Percentiles rank a stretch among this genome's conserved stretches.
These are phyloP conservation scores for Leccinum glutinopallens DNA, from an alignment of 1,284 basidiomycete genomes.

Conservation along the genomic window DNA sequence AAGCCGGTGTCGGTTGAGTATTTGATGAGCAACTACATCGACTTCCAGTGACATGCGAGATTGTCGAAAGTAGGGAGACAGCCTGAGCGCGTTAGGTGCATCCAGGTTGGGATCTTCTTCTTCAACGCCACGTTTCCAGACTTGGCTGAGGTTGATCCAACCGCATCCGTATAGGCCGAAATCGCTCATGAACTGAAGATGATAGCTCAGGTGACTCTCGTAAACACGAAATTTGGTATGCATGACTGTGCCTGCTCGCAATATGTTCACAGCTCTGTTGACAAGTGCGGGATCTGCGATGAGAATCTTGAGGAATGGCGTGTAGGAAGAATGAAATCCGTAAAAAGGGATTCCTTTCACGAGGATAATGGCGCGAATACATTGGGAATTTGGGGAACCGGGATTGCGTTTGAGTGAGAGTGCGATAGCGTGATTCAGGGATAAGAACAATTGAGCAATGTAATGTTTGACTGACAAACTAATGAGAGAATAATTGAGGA, in stretches of 20 bases:
- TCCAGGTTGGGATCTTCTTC: conserved; percentile 21
- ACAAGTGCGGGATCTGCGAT: conserved; percentile 73
- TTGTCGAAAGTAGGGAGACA: conserved; percentile 60
- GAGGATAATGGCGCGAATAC: conserved; percentile 73
- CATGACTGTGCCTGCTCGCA: conserved; percentile 84
- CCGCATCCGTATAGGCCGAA: conserved; percentile 96
- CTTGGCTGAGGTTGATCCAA: conserved; percentile 73
- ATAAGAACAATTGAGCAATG: conserved; percentile 63
- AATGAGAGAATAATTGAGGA: conserved; percentile 7
- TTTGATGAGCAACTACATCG: conserved; percentile 80
- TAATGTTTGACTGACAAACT: conserved; percentile 62
- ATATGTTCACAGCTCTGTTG: conserved; percentile 70
- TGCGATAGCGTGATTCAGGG: conserved; percentile 79
- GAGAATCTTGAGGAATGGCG: conserved; percentile 89
- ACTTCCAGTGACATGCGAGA: conserved; percentile 82
- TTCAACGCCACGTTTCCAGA: conserved; percentile 53
- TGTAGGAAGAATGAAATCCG: conserved; percentile 87
- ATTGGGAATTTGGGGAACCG: conserved; percentile 54
- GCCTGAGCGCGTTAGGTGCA: conserved; percentile 25
- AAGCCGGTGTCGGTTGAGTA: conserved; percentile 80
- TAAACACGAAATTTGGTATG: conserved; percentile 76
- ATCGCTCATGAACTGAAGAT: conserved; percentile 94
- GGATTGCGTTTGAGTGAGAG: conserved; percentile 71
- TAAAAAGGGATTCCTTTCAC: conserved; percentile 98
- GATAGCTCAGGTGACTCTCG: conserved; percentile 66